A percentile compares a stretch with the other conserved stretches of the same genome.
These are phyloP conservation scores for Diaporthe humulicola DNA, from an alignment of 2,329 filamentous ascomycete species.

Conservation along the genomic window DNA sequence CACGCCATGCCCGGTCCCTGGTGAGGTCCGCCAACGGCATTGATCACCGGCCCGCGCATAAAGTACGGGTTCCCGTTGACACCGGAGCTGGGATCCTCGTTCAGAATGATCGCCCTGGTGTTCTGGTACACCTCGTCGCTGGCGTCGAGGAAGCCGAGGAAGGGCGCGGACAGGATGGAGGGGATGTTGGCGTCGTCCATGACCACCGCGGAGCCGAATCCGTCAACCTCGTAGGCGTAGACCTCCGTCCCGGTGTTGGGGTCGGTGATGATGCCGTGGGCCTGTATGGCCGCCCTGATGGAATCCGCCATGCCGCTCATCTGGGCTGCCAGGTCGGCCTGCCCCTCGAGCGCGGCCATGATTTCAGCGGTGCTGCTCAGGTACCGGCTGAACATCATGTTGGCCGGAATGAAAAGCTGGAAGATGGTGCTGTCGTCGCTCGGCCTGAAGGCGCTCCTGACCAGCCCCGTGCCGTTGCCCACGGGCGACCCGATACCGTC, in stretches of 20 bases:
- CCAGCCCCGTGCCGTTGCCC: slow-evolving; percentile 81
- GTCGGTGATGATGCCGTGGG: slow-evolving; percentile 63
- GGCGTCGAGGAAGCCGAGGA: slow-evolving; percentile 70
- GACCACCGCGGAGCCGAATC: slow-evolving; percentile 70
- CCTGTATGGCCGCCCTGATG: slow-evolving; percentile 49
- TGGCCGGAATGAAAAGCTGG: slow-evolving; percentile 90
- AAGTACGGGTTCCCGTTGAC: slow-evolving; percentile 80
- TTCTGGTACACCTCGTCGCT: slow-evolving; percentile 77
- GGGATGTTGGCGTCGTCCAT: slow-evolving; percentile 80
- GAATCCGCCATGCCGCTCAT: slow-evolving; percentile 72
- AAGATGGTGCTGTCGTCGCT: slow-evolving; percentile 90
- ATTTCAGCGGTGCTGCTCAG: slow-evolving; percentile 64
- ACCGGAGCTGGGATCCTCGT: slow-evolving; percentile 16
- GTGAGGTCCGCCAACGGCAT: slow-evolving; percentile 66
- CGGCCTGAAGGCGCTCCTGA: slow-evolving; percentile 90
- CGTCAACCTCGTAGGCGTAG: slow-evolving; percentile 81
- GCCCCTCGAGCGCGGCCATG: slow-evolving; percentile 56
- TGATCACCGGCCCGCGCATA: slow-evolving; percentile 65
- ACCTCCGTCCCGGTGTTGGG: slow-evolving; percentile 48
- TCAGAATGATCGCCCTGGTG: slow-evolving; percentile 79
- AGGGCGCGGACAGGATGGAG: slow-evolving; percentile 70
- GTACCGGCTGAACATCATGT: slow-evolving; percentile 83
- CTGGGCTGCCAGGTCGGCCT: slow-evolving; percentile 63
- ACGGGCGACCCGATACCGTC: slow-evolving; percentile 85
- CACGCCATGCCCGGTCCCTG: slow-evolving; percentile 78